These are phyloP conservation scores for Solanum verrucosum DNA, from an alignment of 257 asterid genomes.

Conservation along the genomic window DNA sequence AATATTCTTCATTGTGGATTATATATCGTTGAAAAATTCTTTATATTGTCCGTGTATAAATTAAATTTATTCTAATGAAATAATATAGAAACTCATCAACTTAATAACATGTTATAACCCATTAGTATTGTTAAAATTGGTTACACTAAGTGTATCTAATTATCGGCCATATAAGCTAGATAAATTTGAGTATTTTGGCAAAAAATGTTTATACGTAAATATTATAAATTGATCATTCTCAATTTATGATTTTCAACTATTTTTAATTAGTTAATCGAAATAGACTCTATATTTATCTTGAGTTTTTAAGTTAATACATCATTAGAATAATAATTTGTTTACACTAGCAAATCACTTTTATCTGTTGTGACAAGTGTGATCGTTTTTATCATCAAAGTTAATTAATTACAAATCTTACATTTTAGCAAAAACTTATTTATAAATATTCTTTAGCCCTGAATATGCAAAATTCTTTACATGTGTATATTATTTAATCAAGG, in stretches of 20 bases:
- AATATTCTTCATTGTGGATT: background rate
- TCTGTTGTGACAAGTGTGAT: background rate
- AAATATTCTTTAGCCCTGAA: background rate
- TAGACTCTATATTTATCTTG: background rate
- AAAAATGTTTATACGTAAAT: background rate
- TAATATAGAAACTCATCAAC: background rate
- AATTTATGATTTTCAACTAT: background rate
- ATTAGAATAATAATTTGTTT: background rate
- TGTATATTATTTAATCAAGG: background rate
- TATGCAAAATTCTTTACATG: background rate
- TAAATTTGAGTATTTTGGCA: background rate
- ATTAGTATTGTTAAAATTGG: background rate
- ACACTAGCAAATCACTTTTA: background rate
- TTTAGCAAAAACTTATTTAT: background rate
- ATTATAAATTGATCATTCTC: background rate
- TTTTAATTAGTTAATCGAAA: background rate
- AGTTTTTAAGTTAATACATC: background rate
- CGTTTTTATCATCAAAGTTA: background rate
- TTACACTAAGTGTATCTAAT: background rate
- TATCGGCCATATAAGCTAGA: background rate
- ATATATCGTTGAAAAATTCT: background rate
- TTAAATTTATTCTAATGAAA: background rate
- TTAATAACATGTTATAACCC: background rate
- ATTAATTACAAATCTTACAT: background rate
- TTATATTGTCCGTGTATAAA: background rate